These are phyloP conservation scores for Vickermania spadyakhi DNA, from an alignment of 208 protist species.

Conservation along the genomic window DNA sequence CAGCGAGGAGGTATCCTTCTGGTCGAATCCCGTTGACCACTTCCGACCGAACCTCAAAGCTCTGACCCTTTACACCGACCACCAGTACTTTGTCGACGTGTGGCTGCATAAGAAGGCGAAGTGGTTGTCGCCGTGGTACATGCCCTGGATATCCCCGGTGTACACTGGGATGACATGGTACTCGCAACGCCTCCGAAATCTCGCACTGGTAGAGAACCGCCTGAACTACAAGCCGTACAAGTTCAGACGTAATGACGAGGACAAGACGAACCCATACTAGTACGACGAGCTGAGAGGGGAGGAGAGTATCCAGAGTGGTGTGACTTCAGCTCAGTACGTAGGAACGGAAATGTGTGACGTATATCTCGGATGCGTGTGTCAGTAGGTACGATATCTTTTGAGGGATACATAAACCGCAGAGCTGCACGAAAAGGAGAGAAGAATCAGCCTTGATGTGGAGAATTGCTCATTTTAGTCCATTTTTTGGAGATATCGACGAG, in stretches of 20 bases:
- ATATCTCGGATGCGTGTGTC: too few relatives aligned
- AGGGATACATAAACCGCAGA: too few relatives aligned
- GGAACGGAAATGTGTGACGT: too few relatives aligned
- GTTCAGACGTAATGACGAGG: slow-evolving; percentile 85
- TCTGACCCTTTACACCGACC: slow-evolving; percentile 83
- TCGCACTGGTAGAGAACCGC: slow-evolving; percentile 87
- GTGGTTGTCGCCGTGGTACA: slow-evolving; percentile 71
- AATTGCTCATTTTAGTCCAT: too few relatives aligned
- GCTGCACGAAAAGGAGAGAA: too few relatives aligned
- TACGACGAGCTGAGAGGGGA: too few relatives aligned
- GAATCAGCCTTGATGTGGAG: too few relatives aligned
- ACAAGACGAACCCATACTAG: slow-evolving; percentile 87
- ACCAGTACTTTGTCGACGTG: slow-evolving; percentile 64
- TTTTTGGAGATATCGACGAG: too few relatives aligned
- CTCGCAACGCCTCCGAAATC: slow-evolving; percentile 79
- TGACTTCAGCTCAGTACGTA: too few relatives aligned
- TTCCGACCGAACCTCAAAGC: slow-evolving; percentile 85
- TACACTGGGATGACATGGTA: slow-evolving; percentile 81
- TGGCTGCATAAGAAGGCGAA: slow-evolving; percentile 74
- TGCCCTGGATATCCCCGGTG: slow-evolving; percentile 83
- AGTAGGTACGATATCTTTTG: too few relatives aligned
- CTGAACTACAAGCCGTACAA: slow-evolving; percentile 88
- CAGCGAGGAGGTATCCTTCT: slow-evolving; percentile 51
- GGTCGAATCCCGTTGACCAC: slow-evolving; percentile 87
- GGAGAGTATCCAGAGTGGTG: too few relatives aligned